These are phyloP conservation scores for Cladosporium cucumerinum DNA, from an alignment of 2,329 filamentous ascomycete genomes.

Conservation along the genomic window DNA sequence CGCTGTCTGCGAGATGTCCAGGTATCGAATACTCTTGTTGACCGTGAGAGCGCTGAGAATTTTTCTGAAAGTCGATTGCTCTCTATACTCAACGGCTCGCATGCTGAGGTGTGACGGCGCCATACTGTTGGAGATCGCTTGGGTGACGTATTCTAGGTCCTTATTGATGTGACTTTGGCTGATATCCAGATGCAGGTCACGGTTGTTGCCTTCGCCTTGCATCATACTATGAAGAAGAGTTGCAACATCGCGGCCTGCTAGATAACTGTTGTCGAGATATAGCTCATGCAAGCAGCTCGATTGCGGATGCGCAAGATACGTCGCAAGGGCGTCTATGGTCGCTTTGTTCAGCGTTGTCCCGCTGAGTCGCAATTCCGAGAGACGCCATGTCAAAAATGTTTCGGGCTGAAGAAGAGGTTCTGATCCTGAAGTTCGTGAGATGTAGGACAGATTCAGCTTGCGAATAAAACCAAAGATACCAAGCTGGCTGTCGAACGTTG, in stretches of 20 bases:
- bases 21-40: slow-evolving; percentile 60
- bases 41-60: slow-evolving; percentile 59
- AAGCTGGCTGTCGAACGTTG: slow-evolving; percentile 64
- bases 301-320: slow-evolving; percentile 53
- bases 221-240: slow-evolving; percentile 61
- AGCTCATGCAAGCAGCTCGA: slow-evolving; percentile 60
- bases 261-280: slow-evolving; percentile 63
- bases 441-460: slow-evolving; percentile 63
- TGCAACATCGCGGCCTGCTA: slow-evolving; percentile 63
- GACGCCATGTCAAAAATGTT: slow-evolving; percentile 62
- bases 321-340: slow-evolving; percentile 61
- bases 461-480: slow-evolving; percentile 64
- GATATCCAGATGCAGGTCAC: slow-evolving; percentile 63
- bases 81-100: slow-evolving; percentile 65
- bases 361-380: slow-evolving; percentile 64
- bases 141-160: slow-evolving; percentile 50
- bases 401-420: slow-evolving; percentile 65
- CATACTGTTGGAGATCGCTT: slow-evolving; percentile 50
- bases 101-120: slow-evolving; percentile 64
- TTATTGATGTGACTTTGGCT: slow-evolving; percentile 60
- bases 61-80: slow-evolving; percentile 61
- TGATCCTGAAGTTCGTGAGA: slow-evolving; percentile 59
- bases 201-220: slow-evolving; percentile 40
- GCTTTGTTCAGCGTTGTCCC: slow-evolving; percentile 60
- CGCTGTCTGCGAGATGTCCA: slow-evolving; percentile 69